Evolutionary conservation across 2,329 filamentous ascomycete species (phyloP).

Genomic region (Alternaria postmessia): DNA sequence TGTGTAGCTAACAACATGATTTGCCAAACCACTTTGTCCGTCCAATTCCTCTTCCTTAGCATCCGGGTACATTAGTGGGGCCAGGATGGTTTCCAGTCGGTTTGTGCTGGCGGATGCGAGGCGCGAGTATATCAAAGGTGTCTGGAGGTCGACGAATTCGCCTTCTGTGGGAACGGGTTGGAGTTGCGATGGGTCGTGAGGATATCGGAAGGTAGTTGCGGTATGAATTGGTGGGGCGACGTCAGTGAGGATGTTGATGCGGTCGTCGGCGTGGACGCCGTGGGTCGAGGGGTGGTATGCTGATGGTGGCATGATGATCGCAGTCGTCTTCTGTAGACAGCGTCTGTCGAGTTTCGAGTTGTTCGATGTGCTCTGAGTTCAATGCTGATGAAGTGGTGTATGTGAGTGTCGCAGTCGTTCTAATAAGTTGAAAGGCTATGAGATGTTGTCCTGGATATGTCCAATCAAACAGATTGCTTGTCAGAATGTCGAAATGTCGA

Average conservation of each 20-base stretch:
- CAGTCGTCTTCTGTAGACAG: not conserved
- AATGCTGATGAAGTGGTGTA: not conserved
- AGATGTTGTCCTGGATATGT: not conserved
- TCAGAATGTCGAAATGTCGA: not conserved
- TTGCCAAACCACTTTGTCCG: slow-evolving; percentile 26
- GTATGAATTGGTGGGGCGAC: slow-evolving; percentile 90
- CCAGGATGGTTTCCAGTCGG: slow-evolving; percentile 84
- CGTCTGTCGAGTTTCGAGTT: not conserved
- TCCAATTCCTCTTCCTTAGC: slow-evolving; percentile 24
- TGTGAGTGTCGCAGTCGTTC: not conserved
- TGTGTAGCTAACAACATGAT: slow-evolving; percentile 75
- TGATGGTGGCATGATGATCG: slow-evolving; percentile 14
- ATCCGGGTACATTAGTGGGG: slow-evolving; percentile 70
- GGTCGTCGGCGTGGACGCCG: slow-evolving; percentile 84
- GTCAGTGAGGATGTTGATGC: slow-evolving; percentile 75
- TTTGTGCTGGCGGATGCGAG: slow-evolving; percentile 78
- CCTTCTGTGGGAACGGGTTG: slow-evolving; percentile 58
- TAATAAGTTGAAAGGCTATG: not conserved
- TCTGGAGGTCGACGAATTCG: slow-evolving; percentile 36
- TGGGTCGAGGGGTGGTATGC: slow-evolving; percentile 69
- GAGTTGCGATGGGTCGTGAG: slow-evolving; percentile 72
- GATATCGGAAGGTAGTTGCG: slow-evolving; percentile 90
- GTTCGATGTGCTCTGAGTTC: not conserved
- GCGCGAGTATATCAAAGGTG: slow-evolving; percentile 76
- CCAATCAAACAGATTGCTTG: not conserved